A percentile compares a stretch with the other conserved stretches of the same genome.
Evolutionary conservation across 345 rosid species (phyloP).

Genomic region (Acer campestre): DNA sequence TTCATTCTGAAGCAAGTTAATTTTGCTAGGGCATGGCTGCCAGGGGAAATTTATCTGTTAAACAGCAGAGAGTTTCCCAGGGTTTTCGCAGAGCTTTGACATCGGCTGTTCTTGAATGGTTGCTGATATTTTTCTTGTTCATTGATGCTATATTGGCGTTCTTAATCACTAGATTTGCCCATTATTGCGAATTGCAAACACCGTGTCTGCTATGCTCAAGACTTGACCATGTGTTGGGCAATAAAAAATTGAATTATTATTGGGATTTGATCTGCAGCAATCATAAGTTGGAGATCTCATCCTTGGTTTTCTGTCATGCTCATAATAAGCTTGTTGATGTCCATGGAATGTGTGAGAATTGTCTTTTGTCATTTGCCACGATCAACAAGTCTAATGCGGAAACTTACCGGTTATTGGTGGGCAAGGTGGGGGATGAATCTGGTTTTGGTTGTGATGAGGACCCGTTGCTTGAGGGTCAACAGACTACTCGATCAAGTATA

Average conservation of each 20-base stretch:
- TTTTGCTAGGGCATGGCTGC: slow-evolving; percentile 48
- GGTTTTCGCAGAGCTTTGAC: slow-evolving; percentile 58
- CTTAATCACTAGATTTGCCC: slow-evolving; percentile 68
- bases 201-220: slow-evolving; percentile 87
- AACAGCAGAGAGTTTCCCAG: slow-evolving; percentile 37
- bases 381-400: slow-evolving; percentile 77
- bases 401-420: slow-evolving; percentile 80
- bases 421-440: slow-evolving; percentile 66
- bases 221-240: slow-evolving; percentile 79
- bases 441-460: slow-evolving; percentile 39
- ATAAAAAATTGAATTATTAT: slow-evolving; percentile 42
- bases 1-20: slow-evolving; percentile 17
- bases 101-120: slow-evolving; percentile 77
- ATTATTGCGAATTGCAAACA: slow-evolving; percentile 51
- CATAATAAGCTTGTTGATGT: slow-evolving; percentile 81
- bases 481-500: slow-evolving; percentile 18
- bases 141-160: slow-evolving; percentile 61
- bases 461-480: slow-evolving; percentile 24
- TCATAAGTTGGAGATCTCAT: slow-evolving; percentile 87
- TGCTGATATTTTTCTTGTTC: slow-evolving; percentile 71
- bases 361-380: slow-evolving; percentile 80
- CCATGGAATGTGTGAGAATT: slow-evolving; percentile 74
- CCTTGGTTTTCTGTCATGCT: slow-evolving; percentile 76
- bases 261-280: slow-evolving; percentile 75
- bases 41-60: slow-evolving; percentile 41